phyloP scores from a whole-genome alignment of 805 yeast species.

The Yarrowia deformans region DNA sequence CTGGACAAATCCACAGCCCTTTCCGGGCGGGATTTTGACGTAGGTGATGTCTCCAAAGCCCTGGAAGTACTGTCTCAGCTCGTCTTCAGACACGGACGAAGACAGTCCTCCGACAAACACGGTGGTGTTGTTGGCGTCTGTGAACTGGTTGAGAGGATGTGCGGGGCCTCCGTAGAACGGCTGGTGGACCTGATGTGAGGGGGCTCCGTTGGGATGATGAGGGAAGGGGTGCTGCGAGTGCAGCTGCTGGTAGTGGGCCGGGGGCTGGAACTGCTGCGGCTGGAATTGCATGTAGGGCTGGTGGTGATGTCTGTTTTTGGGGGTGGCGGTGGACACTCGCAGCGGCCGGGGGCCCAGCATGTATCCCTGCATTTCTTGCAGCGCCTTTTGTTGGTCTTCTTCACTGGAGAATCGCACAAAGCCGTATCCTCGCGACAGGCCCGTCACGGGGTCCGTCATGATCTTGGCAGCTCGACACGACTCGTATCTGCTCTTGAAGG shows the following conservation, averaged over 20 bases:
- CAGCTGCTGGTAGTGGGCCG: conserved; percentile 38
- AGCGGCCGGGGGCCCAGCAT: conserved; percentile 76
- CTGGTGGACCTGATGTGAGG: conserved; percentile 43
- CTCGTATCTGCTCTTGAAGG: conserved; percentile 72
- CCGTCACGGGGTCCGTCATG: conserved; percentile 75
- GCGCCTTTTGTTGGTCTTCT: conserved; percentile 72
- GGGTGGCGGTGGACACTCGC: conserved; percentile 74
- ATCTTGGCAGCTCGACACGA: conserved; percentile 79
- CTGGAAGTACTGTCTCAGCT: conserved; percentile 65
- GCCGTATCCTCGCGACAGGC: conserved; percentile 83
- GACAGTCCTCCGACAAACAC: conserved; percentile 83
- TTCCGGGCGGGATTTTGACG: conserved; percentile 72
- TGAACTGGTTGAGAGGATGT: conserved; percentile 58
- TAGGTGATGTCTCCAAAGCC: conserved; percentile 72
- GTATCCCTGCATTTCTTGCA: conserved; percentile 82
- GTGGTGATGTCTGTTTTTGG: conserved; percentile 53
- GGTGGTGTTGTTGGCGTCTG: conserved; percentile 84
- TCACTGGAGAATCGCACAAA: conserved; percentile 78
- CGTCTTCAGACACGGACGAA: conserved; percentile 62
- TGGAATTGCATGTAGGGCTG: conserved; percentile 41
- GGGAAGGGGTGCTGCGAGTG: conserved; percentile 38
- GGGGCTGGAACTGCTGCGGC: conserved; percentile 40
- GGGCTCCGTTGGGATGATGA: conserved; percentile 12
- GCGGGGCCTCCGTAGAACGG: conserved; percentile 47
- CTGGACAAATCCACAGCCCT: conserved; percentile 89